phyloP scores from a whole-genome alignment of 352 stramenopile species.

The Phytophthora hibernalis region DNA sequence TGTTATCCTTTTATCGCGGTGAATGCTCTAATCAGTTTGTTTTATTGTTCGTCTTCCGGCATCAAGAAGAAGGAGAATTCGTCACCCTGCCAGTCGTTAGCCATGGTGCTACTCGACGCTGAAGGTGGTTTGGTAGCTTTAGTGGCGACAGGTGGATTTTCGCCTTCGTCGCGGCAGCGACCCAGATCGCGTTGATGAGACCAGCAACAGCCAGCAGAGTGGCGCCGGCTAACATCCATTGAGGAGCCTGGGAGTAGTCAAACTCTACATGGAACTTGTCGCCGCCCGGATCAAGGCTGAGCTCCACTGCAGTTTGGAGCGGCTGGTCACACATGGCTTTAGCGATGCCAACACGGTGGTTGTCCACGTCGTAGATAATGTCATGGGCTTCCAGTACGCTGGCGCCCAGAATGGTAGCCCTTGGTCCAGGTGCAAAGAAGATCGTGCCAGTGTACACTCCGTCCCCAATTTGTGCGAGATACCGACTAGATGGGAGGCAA shows the following conservation, averaged over 20 bases:
- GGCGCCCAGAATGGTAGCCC: conserved; percentile 78
- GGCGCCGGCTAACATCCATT: conserved; percentile 51
- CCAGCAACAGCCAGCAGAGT: conserved; percentile 53
- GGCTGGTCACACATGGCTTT: conserved; percentile 56
- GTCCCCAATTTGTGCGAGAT: conserved; percentile 50
- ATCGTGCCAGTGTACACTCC: conserved; percentile 66
- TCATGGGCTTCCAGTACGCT: conserved; percentile 74
- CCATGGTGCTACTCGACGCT: background rate
- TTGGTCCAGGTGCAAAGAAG: conserved; percentile 69
- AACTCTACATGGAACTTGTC: conserved; percentile 56
- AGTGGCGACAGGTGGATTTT: background rate
- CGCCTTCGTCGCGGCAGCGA: conserved; percentile 34
- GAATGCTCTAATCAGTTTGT: conserved; percentile 17
- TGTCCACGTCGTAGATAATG: conserved; percentile 84
- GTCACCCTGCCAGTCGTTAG: conserved; percentile 32
- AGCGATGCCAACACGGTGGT: conserved; percentile 70
- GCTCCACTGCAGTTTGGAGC: conserved; percentile 40
- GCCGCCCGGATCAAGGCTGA: conserved; percentile 67
- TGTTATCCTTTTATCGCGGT: conserved; percentile 17
- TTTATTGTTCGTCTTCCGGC: conserved; percentile 39
- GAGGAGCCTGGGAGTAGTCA: conserved; percentile 46
- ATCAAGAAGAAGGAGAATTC: conserved; percentile 67
- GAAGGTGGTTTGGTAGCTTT: conserved; percentile 3
- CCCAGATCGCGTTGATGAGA: conserved; percentile 64
- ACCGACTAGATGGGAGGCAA: conserved; percentile 57